These are phyloP conservation scores for Keithomyces neogunnii DNA, from an alignment of 2,329 filamentous ascomycete species.

Conservation along the genomic window DNA sequence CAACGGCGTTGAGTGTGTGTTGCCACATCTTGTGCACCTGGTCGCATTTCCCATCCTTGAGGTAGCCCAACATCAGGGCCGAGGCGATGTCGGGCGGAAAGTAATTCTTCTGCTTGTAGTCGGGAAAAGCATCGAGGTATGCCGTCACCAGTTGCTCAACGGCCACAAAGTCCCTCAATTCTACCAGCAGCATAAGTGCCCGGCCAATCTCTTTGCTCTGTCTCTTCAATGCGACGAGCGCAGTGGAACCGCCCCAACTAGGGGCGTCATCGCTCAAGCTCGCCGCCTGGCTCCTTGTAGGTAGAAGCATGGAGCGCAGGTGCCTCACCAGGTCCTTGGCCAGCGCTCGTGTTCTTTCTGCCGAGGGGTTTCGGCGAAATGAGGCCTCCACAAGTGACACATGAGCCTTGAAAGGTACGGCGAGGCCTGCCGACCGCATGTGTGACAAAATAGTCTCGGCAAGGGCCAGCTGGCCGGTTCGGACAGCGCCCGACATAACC, in stretches of 20 bases:
- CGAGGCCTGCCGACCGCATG: slow-evolving; percentile 33
- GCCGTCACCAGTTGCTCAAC: slow-evolving; percentile 48
- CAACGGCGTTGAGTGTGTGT: slow-evolving; percentile 45
- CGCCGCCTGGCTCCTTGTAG: background rate
- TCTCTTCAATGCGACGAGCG: slow-evolving; percentile 15
- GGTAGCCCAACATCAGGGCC: slow-evolving; percentile 60
- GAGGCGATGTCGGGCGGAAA: slow-evolving; percentile 49
- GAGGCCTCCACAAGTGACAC: slow-evolving; percentile 35
- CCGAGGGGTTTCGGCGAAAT: slow-evolving; percentile 14
- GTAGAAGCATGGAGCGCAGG: slow-evolving; percentile 15
- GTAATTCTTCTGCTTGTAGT: slow-evolving; percentile 20
- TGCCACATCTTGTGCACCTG: slow-evolving; percentile 61
- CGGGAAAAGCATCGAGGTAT: slow-evolving; percentile 36
- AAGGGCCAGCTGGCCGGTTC: slow-evolving; percentile 32
- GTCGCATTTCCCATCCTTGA: slow-evolving; percentile 46
- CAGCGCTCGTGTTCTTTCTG: slow-evolving; percentile 15
- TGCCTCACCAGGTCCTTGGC: slow-evolving; percentile 20
- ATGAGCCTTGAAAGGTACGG: slow-evolving; percentile 33
- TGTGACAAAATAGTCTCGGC: slow-evolving; percentile 32
- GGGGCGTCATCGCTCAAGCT: background rate
- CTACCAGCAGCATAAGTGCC: slow-evolving; percentile 25
- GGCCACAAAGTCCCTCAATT: slow-evolving; percentile 39
- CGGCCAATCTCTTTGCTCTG: slow-evolving; percentile 22
- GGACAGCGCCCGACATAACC: slow-evolving; percentile 44
- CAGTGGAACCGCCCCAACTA: slow-evolving; percentile 8